A percentile compares a stretch with the other conserved stretches of the same genome.
phyloP scores from a whole-genome alignment of 495 filamentous ascomycete genomes.

The Copromyces sp. region DNA sequence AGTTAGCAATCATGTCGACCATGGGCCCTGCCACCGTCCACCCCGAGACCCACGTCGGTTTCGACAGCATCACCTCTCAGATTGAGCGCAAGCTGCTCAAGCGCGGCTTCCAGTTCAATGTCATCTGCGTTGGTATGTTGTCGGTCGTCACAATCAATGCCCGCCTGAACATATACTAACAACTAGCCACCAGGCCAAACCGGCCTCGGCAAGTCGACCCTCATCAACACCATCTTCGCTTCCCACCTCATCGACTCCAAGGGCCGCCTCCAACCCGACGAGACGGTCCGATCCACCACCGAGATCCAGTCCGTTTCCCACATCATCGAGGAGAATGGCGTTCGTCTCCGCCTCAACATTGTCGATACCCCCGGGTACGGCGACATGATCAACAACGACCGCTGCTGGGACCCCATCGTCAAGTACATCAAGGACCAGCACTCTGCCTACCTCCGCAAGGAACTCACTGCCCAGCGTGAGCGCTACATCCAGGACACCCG shows the following conservation, averaged over 20 bases:
- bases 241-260: slow-evolving; percentile 99
- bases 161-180: not conserved
- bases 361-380: slow-evolving; percentile 98
- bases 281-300: slow-evolving; percentile 88
- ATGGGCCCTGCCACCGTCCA: slow-evolving; percentile 50
- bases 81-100: slow-evolving; percentile 99
- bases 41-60: slow-evolving; percentile 95
- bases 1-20: slow-evolving; percentile 34
- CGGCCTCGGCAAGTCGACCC: slow-evolving; percentile 93
- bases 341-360: slow-evolving; percentile 91
- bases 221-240: slow-evolving; percentile 99
- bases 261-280: slow-evolving; percentile 81
- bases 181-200: slow-evolving; percentile 66
- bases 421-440: slow-evolving; percentile 99
- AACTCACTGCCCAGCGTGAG: slow-evolving; percentile 98
- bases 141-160: not conserved
- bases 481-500: slow-evolving; percentile 98
- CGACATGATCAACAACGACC: slow-evolving; percentile 99
- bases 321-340: slow-evolving; percentile 99
- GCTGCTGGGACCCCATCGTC: slow-evolving; percentile 98
- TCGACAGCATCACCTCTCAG: slow-evolving; percentile 97
- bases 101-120: slow-evolving; percentile 99
- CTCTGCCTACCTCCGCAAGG: slow-evolving; percentile 98
- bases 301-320: slow-evolving; percentile 97
- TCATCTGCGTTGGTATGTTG: slow-evolving; percentile 95